Base-by-base conservation (phyloP, 192 early-diverging fungal species). In the Coemansia sp. region DNA sequence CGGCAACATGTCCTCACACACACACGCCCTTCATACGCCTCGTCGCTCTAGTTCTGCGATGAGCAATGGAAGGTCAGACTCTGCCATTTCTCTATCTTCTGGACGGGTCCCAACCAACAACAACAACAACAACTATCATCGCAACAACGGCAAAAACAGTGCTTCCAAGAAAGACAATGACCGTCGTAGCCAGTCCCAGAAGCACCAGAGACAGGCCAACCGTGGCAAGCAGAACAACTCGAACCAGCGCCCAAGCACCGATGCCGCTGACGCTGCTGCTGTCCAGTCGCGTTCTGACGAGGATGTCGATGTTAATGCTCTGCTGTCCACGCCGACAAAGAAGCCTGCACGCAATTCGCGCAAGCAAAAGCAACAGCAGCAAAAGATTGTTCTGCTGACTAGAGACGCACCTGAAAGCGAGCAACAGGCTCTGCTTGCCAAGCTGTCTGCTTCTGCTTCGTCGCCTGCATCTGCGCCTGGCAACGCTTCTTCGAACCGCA, bases 171-270 rank as follows among this genome's bases (percentile, higher is more conserved):
- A 56, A 33, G 61, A 70, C 15, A 28, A 9, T 52, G 62, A 15
- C 52, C 68, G 38, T 61, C 56, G 39, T 28, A 64, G 51, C 62
- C 43, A 51, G 20, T 51, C 59, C 8, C 68, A 70, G 35, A 70
- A 38, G 17, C 68, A 70, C 15, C 61, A 28, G 55, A 61, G 55
- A 34, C 59, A 63, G 38, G n/a, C 54, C 7, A 74, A 64, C 63
- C 53, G 57, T 2, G 73, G 73, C 64, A 75, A 75, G 67, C 63
- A 68, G 41, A 75, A 74, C 66, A 74, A 78, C 67, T 72, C 70
- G n/a, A 65, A 78, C 67, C 71, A 78, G 60, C 71, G 71, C 53
- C 17, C 52, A 2, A 35, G 60, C 28, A 59, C 41, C 41, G 56
- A 56, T 0, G 66, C 65, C 2, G 51, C 52, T 32, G 63, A 64